Evolutionary conservation across 441 rosid genomes (phyloP).

Genomic region (Geranium incanum): DNA sequence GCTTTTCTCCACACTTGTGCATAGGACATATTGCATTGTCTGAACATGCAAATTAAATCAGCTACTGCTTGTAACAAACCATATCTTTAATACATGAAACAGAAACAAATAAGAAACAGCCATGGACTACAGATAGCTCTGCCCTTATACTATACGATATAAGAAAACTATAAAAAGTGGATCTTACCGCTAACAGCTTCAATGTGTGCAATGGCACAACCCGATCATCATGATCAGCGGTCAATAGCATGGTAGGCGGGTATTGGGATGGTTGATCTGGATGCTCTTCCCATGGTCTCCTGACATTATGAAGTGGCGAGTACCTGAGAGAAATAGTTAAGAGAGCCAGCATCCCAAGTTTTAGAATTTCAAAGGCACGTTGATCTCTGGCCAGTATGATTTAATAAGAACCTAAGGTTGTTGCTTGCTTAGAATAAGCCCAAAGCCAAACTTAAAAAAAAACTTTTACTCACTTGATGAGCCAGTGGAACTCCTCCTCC

Average conservation of each 20-base stretch:
- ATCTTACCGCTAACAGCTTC: constrained; percentile 74
- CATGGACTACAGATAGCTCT: too few species aligned
- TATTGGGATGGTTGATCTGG: constrained; percentile 42
- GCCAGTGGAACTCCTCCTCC: constrained; percentile 81
- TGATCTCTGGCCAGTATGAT: constrained; percentile 2
- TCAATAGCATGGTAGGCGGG: constrained; percentile 85
- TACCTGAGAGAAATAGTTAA: constrained; percentile 39
- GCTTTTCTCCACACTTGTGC: constrained; percentile 78
- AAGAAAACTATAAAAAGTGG: background rate
- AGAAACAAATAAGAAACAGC: too few species aligned
- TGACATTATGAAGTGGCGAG: constrained; percentile 85
- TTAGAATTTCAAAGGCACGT: background rate
- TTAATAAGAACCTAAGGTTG: background rate
- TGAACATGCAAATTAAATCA: constrained; percentile 21
- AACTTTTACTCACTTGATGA: constrained; percentile 56
- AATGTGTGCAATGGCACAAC: constrained; percentile 88
- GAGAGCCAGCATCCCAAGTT: background rate
- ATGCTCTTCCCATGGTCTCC: constrained; percentile 76
- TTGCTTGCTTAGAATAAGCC: background rate
- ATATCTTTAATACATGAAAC: background rate
- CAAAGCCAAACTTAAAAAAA: background rate
- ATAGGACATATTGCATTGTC: constrained; percentile 72
- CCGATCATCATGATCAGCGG: constrained; percentile 97
- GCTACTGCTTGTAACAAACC: background rate
- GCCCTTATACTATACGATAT: background rate